These are phyloP conservation scores for Trichosporon asahii DNA, from an alignment of 1,284 basidiomycete species.

Conservation along the genomic window DNA sequence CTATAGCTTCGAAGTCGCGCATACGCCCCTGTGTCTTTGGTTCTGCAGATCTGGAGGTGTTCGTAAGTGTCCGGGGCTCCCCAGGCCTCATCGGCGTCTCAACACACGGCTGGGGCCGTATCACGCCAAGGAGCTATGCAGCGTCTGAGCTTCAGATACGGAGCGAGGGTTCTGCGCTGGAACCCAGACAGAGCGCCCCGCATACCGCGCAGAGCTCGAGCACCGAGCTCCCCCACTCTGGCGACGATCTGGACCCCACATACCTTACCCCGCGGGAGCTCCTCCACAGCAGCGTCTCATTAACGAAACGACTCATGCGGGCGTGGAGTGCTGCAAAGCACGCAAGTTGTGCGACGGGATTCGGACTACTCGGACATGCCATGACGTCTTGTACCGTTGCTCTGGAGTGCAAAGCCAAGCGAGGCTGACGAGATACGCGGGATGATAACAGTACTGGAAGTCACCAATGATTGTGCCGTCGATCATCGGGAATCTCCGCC, in stretches of 20 bases:
- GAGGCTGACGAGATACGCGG: background rate
- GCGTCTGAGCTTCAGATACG: background rate
- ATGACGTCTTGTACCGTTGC: background rate
- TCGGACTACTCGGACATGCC: background rate
- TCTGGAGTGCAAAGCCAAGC: background rate
- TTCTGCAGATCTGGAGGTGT: too few relatives aligned
- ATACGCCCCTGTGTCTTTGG: background rate
- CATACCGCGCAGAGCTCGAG: background rate
- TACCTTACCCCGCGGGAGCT: too few relatives aligned
- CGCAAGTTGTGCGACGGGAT: background rate
- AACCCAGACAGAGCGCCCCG: background rate
- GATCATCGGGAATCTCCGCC: background rate
- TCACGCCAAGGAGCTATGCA: background rate
- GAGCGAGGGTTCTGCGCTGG: background rate
- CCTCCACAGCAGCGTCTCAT: too few relatives aligned
- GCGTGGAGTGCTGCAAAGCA: background rate
- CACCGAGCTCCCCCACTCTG: background rate
- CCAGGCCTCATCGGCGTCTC: background rate
- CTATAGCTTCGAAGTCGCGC: background rate
- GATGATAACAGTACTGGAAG: background rate
- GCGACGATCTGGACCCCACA: background rate
- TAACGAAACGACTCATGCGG: too few relatives aligned
- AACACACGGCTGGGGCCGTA: background rate
- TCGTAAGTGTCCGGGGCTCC: background rate
- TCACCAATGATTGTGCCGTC: background rate